These are phyloP conservation scores for Cutaneotrichosporon sp. DNA, from an alignment of 1,284 basidiomycete species.

Conservation along the genomic window DNA sequence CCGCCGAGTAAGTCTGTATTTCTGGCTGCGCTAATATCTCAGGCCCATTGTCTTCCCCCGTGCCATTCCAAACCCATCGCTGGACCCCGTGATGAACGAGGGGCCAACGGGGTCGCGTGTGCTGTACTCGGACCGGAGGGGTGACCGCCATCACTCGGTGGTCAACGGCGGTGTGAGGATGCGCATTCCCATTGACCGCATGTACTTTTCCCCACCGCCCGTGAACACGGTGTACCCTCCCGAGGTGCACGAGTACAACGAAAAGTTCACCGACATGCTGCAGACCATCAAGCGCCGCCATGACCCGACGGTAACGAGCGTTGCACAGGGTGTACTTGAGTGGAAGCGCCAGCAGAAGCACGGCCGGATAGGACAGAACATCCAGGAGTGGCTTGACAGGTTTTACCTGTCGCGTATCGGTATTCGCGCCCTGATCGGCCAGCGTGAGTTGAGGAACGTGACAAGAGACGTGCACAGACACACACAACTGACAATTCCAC, in stretches of 20 bases:
- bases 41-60: constrained; percentile 31
- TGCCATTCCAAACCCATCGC: constrained; percentile 47
- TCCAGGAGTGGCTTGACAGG: constrained; percentile 92
- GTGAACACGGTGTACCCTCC: constrained; percentile 74
- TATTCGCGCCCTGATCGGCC: constrained; percentile 90
- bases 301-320: constrained; percentile 95
- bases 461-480: constrained; percentile 2
- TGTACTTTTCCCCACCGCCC: constrained; percentile 75
- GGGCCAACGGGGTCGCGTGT: constrained; percentile 18
- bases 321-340: constrained; percentile 75
- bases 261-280: constrained; percentile 78
- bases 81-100: constrained; percentile 44
- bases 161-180: constrained; percentile 18
- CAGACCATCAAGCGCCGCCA: constrained; percentile 90
- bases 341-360: constrained; percentile 54
- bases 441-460: constrained; percentile 33
- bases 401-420: constrained; percentile 98
- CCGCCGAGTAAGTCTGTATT: constrained; percentile 37
- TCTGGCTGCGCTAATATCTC: background rate
- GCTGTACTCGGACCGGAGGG: constrained; percentile 17
- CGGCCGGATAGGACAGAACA: constrained; percentile 62
- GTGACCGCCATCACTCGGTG: constrained; percentile 17
- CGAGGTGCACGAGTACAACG: constrained; percentile 90
- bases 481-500: constrained; percentile 9
- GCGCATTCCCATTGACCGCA: constrained; percentile 51